A percentile compares a stretch with the other conserved stretches of the same genome.
Conservation (phyloP, 2,329 filamentous ascomycete genomes). For the Aspergillus proliferans region DNA sequence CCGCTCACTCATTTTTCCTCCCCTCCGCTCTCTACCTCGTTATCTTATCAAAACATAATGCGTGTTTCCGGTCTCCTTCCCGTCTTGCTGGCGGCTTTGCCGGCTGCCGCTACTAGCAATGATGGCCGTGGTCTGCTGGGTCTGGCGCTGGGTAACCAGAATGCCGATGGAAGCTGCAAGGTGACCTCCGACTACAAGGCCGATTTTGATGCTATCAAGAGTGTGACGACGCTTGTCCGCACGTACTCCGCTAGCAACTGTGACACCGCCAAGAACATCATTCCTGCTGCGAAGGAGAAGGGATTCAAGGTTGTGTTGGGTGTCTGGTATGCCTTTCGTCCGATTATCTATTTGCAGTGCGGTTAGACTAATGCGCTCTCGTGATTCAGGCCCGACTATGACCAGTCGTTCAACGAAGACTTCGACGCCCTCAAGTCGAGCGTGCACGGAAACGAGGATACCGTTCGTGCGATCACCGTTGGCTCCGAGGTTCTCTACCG, state of each 20-base stretch:
- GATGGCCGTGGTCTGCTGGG: conserved; percentile 50
- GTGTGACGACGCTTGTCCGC: conserved; percentile 53
- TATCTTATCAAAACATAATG: conserved; percentile 30
- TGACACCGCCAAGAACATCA: conserved; percentile 55
- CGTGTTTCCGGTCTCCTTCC: conserved; percentile 38
- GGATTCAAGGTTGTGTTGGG: conserved; percentile 64
- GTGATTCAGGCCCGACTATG: conserved; percentile 51
- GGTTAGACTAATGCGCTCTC: not conserved
- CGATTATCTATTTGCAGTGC: conserved; percentile 3
- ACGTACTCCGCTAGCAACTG: conserved; percentile 64
- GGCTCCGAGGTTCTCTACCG: conserved; percentile 67
- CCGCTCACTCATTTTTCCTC: not conserved
- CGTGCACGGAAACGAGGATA: conserved; percentile 45
- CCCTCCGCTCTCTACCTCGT: not conserved
- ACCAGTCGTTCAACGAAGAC: conserved; percentile 57
- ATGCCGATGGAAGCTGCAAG: conserved; percentile 58
- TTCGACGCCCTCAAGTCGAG: conserved; percentile 50
- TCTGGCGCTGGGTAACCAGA: conserved; percentile 62
- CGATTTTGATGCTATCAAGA: conserved; percentile 58
- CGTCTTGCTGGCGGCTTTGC: conserved; percentile 38
- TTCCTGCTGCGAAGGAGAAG: conserved; percentile 60
- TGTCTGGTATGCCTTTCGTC: conserved; percentile 51
- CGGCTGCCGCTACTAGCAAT: conserved; percentile 35
- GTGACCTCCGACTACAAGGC: conserved; percentile 54
- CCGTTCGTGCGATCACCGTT: conserved; percentile 63